Evolutionary conservation across 805 yeast genomes (phyloP).

Genomic region (Spathaspora hagerdaliae): DNA sequence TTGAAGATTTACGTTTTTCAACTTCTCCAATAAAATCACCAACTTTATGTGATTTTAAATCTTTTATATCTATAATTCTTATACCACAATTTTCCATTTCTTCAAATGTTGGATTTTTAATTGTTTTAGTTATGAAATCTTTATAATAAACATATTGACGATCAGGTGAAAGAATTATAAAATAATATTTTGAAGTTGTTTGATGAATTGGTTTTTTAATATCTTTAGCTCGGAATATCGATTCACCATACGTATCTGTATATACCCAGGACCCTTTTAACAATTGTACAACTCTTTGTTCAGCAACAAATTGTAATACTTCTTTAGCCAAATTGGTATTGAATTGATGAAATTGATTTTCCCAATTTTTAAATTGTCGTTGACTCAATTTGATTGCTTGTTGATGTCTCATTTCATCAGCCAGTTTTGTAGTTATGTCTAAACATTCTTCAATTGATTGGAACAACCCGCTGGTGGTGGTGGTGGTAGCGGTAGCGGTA

Average conservation of each 20-base stretch:
- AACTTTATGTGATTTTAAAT: conserved; percentile 49
- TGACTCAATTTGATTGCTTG: conserved; percentile 47
- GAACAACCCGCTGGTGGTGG: too few relatives aligned
- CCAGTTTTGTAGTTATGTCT: conserved; percentile 39
- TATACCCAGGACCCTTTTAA: conserved; percentile 82
- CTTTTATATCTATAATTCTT: conserved; percentile 47
- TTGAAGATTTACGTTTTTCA: conserved; percentile 38
- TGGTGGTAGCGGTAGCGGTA: too few relatives aligned
- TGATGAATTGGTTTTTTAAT: conserved; percentile 3
- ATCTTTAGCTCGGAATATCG: conserved; percentile 11
- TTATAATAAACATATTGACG: conserved; percentile 57
- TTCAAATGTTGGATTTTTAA: conserved; percentile 53
- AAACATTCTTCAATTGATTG: conserved; percentile 42
- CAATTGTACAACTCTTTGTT: conserved; percentile 67
- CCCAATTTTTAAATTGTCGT: conserved; percentile 41
- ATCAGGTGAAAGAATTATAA: conserved; percentile 63
- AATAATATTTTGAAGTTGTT: conserved; percentile 37
- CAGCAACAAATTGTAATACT: conserved; percentile 66
- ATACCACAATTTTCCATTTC: conserved; percentile 46
- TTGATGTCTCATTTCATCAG: conserved; percentile 47
- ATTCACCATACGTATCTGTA: conserved; percentile 50
- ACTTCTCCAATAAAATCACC: conserved; percentile 35
- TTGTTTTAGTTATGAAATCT: conserved; percentile 47
- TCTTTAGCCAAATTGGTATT: conserved; percentile 49
- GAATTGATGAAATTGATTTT: conserved; percentile 42